phyloP scores from a whole-genome alignment of 1,284 basidiomycete species.

The Pyrrhoderma noxium region DNA sequence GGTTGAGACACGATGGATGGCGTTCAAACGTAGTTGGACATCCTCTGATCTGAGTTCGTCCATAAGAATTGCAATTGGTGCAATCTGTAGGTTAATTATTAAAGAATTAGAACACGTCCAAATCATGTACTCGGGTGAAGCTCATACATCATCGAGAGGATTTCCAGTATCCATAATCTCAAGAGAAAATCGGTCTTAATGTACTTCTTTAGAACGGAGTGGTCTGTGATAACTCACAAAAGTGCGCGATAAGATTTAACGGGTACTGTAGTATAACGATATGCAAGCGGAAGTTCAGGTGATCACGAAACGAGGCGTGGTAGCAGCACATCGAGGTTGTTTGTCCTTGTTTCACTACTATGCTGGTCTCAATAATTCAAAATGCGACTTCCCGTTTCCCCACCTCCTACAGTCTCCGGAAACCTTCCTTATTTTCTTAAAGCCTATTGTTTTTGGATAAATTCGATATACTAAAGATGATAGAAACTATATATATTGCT shows the following conservation, averaged over 20 bases:
- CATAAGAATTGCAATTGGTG: conserved; percentile 84
- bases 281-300: conserved; percentile 21
- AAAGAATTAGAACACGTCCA: conserved; percentile 10
- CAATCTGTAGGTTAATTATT: conserved; percentile 45
- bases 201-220: background rate
- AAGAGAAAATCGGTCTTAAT: background rate
- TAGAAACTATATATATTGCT: conserved; percentile 74
- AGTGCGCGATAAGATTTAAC: no score
- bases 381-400: background rate
- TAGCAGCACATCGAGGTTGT: background rate
- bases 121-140: conserved; percentile 14
- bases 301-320: conserved; percentile 13
- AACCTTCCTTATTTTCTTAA: no score
- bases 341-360: conserved; percentile 7
- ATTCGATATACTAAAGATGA: conserved; percentile 11
- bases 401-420: background rate
- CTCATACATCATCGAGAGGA: conserved; percentile 48
- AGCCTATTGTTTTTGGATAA: no score
- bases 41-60: conserved; percentile 96
- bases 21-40: conserved; percentile 89
- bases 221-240: no score
- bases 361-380: background rate
- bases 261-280: conserved; percentile 7
- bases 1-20: conserved; percentile 96
- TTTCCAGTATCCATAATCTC: conserved; percentile 53